Evolutionary conservation across 805 yeast species (phyloP).

Genomic region (Sugiyamaella floridensis): DNA sequence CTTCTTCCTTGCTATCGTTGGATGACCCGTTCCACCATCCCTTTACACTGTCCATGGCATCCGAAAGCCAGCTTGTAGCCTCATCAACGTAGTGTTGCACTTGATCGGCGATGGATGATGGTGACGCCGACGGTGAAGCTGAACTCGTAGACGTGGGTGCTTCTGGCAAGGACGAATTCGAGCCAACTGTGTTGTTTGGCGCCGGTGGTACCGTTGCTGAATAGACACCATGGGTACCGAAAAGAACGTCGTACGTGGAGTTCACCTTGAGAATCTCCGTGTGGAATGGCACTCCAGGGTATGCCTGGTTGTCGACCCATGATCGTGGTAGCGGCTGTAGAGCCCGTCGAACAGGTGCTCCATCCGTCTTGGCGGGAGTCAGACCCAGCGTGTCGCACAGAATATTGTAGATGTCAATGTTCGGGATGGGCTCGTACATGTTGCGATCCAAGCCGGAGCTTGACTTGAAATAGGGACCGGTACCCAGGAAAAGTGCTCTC

Average conservation of each 20-base stretch:
- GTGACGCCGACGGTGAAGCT: background rate
- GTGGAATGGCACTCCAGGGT: constrained; percentile 30
- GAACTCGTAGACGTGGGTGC: background rate
- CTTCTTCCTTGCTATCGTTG: background rate
- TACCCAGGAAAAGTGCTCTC: constrained; percentile 74
- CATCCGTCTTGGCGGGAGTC: constrained; percentile 55
- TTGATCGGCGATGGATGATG: constrained; percentile 8
- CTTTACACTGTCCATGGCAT: constrained; percentile 12
- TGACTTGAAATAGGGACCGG: constrained; percentile 65
- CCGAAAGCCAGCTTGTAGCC: constrained; percentile 1
- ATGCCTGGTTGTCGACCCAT: constrained; percentile 25
- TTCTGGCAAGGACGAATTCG: too few species aligned
- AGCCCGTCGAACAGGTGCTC: constrained; percentile 29
- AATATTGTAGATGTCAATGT: constrained; percentile 66
- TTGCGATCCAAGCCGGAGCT: constrained; percentile 11
- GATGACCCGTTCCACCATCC: constrained; percentile 6
- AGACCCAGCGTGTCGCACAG: constrained; percentile 57
- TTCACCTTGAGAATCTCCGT: constrained; percentile 22
- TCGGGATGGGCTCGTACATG: constrained; percentile 57
- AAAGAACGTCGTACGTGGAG: constrained; percentile 27
- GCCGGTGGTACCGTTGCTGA: background rate
- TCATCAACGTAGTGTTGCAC: constrained; percentile 8
- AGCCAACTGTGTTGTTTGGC: too few species aligned
- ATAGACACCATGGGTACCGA: constrained; percentile 4
- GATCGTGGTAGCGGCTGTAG: constrained; percentile 20